Evolutionary conservation across 352 stramenopile genomes (phyloP).

Genomic region (Phytophthora hybrid): DNA sequence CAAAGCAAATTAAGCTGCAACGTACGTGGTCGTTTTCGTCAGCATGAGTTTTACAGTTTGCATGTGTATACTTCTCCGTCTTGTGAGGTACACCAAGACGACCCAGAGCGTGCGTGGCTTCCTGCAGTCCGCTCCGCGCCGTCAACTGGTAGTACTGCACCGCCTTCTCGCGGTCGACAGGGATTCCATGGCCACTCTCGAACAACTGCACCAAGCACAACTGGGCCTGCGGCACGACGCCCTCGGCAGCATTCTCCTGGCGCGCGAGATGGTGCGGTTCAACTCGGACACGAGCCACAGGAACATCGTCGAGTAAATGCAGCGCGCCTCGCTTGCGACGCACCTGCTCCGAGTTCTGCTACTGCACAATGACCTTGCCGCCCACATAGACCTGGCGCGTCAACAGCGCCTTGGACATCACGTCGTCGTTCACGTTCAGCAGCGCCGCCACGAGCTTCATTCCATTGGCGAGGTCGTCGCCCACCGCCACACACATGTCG

Average conservation of each 20-base stretch:
- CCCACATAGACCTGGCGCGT: slow-evolving; percentile 89
- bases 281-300: slow-evolving; percentile 91
- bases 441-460: slow-evolving; percentile 78
- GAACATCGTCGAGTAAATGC: slow-evolving; percentile 93
- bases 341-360: slow-evolving; percentile 90
- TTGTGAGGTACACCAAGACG: too few relatives aligned
- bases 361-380: slow-evolving; percentile 91
- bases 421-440: slow-evolving; percentile 80
- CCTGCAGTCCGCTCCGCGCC: too few relatives aligned
- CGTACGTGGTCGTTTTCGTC: slow-evolving; percentile 9
- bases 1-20: slow-evolving; percentile 2
- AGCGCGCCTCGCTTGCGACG: slow-evolving; percentile 89
- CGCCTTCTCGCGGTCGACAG: too few relatives aligned
- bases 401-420: slow-evolving; percentile 75
- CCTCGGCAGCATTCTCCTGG: background rate
- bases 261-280: slow-evolving; percentile 90
- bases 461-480: slow-evolving; percentile 51
- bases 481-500: slow-evolving; percentile 72
- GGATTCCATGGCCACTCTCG: too few relatives aligned
- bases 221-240: too few relatives aligned
- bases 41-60: background rate
- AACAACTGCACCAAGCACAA: too few relatives aligned
- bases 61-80: too few relatives aligned
- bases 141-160: too few relatives aligned
- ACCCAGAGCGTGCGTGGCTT: too few relatives aligned